Evolutionary conservation across 2,329 filamentous ascomycete species (phyloP).

Genomic region (Aspergillus viridinutans): DNA sequence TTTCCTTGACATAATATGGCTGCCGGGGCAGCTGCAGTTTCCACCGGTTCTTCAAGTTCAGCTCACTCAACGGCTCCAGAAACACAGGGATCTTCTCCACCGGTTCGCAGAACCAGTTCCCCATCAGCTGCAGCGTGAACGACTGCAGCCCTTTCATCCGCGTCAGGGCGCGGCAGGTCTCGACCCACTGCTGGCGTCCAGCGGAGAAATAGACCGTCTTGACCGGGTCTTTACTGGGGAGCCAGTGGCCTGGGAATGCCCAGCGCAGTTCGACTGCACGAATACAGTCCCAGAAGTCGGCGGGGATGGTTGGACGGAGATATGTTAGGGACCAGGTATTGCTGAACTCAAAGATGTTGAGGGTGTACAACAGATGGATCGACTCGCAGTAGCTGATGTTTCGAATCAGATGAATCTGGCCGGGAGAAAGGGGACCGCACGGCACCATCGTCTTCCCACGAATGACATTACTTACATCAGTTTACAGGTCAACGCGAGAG

Average conservation of each 20-base stretch:
- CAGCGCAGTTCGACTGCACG: constrained; percentile 35
- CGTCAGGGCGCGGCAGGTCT: constrained; percentile 29
- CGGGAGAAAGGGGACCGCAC: background rate
- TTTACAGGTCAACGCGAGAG: constrained; percentile 30
- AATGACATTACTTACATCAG: constrained; percentile 27
- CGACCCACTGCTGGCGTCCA: constrained; percentile 34
- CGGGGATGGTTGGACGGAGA: constrained; percentile 31
- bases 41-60: constrained; percentile 25
- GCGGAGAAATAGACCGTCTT: constrained; percentile 36
- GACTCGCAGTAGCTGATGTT: constrained; percentile 32
- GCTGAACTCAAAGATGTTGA: constrained; percentile 37
- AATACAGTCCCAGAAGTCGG: constrained; percentile 26
- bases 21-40: constrained; percentile 30
- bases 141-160: constrained; percentile 23
- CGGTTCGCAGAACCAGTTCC: constrained; percentile 36
- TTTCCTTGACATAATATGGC: constrained; percentile 31
- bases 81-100: constrained; percentile 34
- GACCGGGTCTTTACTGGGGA: constrained; percentile 38
- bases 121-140: constrained; percentile 30
- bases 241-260: constrained; percentile 39
- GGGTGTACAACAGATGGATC: constrained; percentile 31
- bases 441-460: background rate
- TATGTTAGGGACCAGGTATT: constrained; percentile 39
- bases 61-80: constrained; percentile 29
- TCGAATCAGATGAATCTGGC: background rate